These are phyloP conservation scores for Sarcomyxa edulis DNA, from an alignment of 768 basidiomycete genomes.

Conservation along the genomic window DNA sequence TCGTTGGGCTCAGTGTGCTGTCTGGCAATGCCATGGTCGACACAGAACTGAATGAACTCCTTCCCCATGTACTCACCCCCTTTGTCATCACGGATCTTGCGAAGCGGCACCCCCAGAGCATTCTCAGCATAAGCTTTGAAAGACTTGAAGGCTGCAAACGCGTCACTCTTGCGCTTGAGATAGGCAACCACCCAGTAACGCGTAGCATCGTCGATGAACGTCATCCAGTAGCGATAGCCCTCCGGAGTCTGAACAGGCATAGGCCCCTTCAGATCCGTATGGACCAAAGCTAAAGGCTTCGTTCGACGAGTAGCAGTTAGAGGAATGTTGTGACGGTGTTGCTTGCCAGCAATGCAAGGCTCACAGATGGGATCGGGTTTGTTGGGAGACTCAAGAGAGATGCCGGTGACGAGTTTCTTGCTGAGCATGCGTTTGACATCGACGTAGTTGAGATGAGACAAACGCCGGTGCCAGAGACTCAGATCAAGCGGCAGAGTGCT, in stretches of 20 bases:
- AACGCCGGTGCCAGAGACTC: conserved; percentile 22
- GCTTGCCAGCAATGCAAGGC: conserved; percentile 25
- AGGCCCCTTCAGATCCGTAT: conserved; percentile 18
- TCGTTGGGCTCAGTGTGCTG: conserved; percentile 16
- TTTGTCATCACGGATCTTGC: conserved; percentile 24
- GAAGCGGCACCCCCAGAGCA: conserved; percentile 17
- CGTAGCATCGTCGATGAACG: conserved; percentile 11
- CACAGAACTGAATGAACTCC: conserved; percentile 16
- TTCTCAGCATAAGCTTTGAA: conserved; percentile 29
- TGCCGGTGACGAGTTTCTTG: conserved; percentile 16
- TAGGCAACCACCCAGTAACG: conserved; percentile 8
- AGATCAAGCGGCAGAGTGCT: conserved; percentile 18
- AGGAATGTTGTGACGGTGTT: conserved; percentile 10
- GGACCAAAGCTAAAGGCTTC: conserved; percentile 5
- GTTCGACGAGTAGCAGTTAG: conserved; percentile 3
- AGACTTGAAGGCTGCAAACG: conserved; percentile 20
- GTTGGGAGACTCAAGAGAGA: conserved; percentile 13
- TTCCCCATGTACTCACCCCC: conserved; percentile 28
- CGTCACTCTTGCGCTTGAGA: conserved; percentile 16
- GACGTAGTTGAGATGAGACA: conserved; percentile 19
- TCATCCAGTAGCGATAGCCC: conserved; percentile 11
- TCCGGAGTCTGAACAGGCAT: conserved; percentile 8
- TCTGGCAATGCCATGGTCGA: conserved; percentile 17
- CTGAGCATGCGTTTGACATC: conserved; percentile 10
- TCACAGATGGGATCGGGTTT: conserved; percentile 25